A percentile compares a stretch with the other conserved stretches of the same genome.
Evolutionary conservation across 1,284 basidiomycete genomes (phyloP).

Genomic region (Naganishia sp.): DNA sequence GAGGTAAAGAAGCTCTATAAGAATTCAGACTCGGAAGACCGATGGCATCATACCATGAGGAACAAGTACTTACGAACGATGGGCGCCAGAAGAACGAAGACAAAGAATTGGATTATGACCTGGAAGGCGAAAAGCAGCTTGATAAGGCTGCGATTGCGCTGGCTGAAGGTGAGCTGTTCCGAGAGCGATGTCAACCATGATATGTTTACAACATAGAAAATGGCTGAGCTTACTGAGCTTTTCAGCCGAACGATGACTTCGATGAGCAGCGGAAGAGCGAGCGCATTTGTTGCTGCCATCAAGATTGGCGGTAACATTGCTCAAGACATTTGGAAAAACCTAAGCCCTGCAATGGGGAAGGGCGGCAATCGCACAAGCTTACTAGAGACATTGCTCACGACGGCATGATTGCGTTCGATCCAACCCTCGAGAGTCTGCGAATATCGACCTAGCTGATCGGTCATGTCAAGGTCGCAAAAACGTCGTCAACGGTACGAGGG

Average conservation of each 20-base stretch:
- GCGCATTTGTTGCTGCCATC: conserved; percentile 19
- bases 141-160: conserved; percentile 13
- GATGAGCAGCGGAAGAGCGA: conserved; percentile 17
- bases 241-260: conserved; percentile 12
- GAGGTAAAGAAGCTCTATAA: background rate
- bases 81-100: conserved; percentile 12
- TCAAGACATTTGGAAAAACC: conserved; percentile 3
- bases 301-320: conserved; percentile 24
- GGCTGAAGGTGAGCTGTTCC: background rate
- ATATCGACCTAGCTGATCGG: background rate
- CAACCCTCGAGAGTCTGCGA: background rate
- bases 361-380: background rate
- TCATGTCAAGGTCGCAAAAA: background rate
- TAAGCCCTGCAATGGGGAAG: background rate
- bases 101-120: conserved; percentile 21
- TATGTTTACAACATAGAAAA: no score
- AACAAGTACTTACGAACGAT: background rate
- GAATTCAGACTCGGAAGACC: background rate
- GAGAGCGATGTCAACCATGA: background rate
- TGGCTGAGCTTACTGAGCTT: conserved; percentile 7
- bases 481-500: background rate
- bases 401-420: background rate
- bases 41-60: background rate
- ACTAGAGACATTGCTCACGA: conserved; percentile 4
- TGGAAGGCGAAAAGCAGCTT: conserved; percentile 26